Percentiles rank a stretch among this genome's conserved stretches.
Evolutionary conservation across 345 rosid species (phyloP).

Genomic region (Jatropha curcas): DNA sequence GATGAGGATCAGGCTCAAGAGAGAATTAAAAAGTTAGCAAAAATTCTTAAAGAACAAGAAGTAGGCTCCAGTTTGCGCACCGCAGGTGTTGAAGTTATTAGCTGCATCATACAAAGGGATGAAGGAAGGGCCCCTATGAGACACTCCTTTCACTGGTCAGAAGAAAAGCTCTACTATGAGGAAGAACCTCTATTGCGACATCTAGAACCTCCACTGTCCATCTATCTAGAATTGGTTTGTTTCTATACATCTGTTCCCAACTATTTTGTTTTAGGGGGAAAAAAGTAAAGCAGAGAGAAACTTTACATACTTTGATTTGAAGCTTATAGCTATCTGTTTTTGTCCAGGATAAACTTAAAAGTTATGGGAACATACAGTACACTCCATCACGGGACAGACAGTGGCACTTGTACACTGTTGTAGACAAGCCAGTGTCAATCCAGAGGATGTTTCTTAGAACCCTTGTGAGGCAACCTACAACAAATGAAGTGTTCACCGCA

Average conservation of each 20-base stretch:
- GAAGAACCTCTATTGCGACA: constrained; percentile 97
- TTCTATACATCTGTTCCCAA: constrained; percentile 3
- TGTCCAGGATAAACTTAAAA: constrained; percentile 93
- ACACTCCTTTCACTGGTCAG: constrained; percentile 95
- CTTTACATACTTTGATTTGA: constrained; percentile 18
- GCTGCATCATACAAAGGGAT: constrained; percentile 97
- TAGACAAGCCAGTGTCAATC: constrained; percentile 72
- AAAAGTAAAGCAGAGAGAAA: background rate
- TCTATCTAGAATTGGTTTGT: constrained; percentile 90
- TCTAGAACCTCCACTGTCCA: constrained; percentile 97
- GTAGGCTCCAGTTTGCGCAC: constrained; percentile 65
- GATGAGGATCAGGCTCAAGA: constrained; percentile 99
- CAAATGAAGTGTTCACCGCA: constrained; percentile 58
- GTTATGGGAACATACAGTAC: constrained; percentile 68
- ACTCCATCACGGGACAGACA: constrained; percentile 85
- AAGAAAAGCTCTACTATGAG: constrained; percentile 69
- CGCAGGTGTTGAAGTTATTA: constrained; percentile 90
- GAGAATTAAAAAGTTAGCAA: constrained; percentile 84
- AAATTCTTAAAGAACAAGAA: constrained; percentile 89
- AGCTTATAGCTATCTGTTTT: constrained; percentile 13
- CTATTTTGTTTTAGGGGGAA: constrained; percentile 4
- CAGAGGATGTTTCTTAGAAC: constrained; percentile 97
- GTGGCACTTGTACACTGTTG: constrained; percentile 90
- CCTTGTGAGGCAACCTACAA: constrained; percentile 82
- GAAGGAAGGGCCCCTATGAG: constrained; percentile 99